phyloP scores from a whole-genome alignment of 495 filamentous ascomycete genomes.

The Aspergillus avenaceus region DNA sequence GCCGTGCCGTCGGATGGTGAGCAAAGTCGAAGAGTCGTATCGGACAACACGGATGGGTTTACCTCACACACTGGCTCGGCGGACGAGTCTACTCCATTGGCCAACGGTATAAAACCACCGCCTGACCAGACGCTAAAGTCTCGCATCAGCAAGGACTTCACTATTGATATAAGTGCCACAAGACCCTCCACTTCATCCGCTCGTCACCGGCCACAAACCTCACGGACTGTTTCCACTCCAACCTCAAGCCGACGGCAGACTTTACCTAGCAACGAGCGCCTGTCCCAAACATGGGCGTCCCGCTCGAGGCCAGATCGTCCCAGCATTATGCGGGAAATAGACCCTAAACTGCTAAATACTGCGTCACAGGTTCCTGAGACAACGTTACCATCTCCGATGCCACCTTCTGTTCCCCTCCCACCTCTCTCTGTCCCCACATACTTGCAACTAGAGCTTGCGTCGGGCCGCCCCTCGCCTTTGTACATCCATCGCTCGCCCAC shows the following conservation, averaged over 20 bases:
- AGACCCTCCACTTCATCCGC: conserved; percentile 14
- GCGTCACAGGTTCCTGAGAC: conserved; percentile 30
- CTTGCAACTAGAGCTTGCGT: conserved; percentile 82
- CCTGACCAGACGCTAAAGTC: conserved; percentile 17
- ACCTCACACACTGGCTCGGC: conserved; percentile 10
- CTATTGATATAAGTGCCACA: conserved; percentile 21
- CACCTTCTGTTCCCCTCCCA: conserved; percentile 69
- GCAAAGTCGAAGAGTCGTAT: conserved; percentile 20
- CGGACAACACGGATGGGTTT: conserved; percentile 16
- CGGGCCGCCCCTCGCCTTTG: conserved; percentile 73
- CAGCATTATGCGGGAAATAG: conserved; percentile 32
- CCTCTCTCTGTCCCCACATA: conserved; percentile 85
- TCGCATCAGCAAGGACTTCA: conserved; percentile 22
- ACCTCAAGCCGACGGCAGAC: conserved; percentile 10
- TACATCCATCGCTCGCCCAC: conserved; percentile 77
- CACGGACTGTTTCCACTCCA: conserved; percentile 37
- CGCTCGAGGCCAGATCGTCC: conserved; percentile 32
- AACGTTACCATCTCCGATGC: conserved; percentile 60
- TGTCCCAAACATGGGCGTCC: conserved; percentile 36
- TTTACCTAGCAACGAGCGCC: conserved; percentile 25
- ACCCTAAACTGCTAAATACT: conserved; percentile 29
- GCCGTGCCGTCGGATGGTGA: conserved; percentile 21
- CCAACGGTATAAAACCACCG: conserved; percentile 11
- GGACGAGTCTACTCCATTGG: conserved; percentile 13
- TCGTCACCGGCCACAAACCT: conserved; percentile 30